Evolutionary conservation across 768 basidiomycete genomes (phyloP).

Genomic region (Bullera alba): DNA sequence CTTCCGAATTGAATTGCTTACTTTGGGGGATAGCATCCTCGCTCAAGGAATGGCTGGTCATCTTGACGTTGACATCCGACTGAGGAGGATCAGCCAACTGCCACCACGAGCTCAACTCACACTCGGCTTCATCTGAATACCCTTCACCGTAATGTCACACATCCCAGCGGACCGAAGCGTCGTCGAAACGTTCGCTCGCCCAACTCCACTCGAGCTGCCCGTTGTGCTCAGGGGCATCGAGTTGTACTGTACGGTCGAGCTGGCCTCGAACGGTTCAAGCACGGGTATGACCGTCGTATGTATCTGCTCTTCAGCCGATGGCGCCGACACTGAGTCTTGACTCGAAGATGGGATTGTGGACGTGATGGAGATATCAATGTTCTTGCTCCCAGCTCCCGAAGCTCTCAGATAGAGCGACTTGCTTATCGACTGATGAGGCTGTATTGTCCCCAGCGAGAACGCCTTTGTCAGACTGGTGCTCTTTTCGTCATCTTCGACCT

Average conservation of each 20-base stretch:
- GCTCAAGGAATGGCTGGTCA: not conserved
- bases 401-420: constrained; percentile 63
- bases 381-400: constrained; percentile 60
- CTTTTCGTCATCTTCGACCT: constrained; percentile 49
- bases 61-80: not conserved
- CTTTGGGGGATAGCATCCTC: not conserved
- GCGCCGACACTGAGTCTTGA: not conserved
- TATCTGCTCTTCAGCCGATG: constrained; percentile 55
- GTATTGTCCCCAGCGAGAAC: constrained; percentile 59
- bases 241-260: constrained; percentile 56
- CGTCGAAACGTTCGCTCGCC: too few species aligned
- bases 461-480: constrained; percentile 70
- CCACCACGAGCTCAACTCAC: too few species aligned
- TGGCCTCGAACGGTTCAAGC: constrained; percentile 56
- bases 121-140: too few species aligned
- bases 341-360: constrained; percentile 48
- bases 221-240: too few species aligned
- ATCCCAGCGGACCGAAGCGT: too few species aligned
- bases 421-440: constrained; percentile 54
- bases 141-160: too few species aligned
- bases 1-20: not conserved
- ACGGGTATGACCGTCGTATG: constrained; percentile 63
- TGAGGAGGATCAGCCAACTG: too few species aligned
- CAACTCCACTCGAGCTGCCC: constrained; percentile 4
- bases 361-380: constrained; percentile 73